Evolutionary conservation across 2,329 filamentous ascomycete genomes (phyloP).

Genomic region (Herpotrichia juniperi): DNA sequence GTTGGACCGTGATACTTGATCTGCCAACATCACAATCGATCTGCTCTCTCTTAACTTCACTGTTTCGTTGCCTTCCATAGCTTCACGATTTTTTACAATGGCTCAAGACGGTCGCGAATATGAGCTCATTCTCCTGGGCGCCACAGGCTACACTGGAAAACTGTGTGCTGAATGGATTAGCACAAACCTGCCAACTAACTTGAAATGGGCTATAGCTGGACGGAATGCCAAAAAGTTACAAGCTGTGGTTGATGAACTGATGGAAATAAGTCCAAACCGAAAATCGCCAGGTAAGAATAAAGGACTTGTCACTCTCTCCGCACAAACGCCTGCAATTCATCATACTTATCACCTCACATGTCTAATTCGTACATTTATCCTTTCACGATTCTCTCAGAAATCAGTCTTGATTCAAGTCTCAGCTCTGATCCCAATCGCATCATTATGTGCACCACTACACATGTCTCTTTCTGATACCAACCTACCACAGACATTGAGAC

Average conservation of each 20-base stretch:
- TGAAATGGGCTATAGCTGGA: conserved; percentile 89
- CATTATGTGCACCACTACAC: too few relatives aligned
- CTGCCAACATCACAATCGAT: neutral
- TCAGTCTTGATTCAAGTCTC: too few relatives aligned
- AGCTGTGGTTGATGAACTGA: conserved; percentile 69
- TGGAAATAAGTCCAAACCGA: conserved; percentile 71
- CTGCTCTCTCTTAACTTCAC: neutral
- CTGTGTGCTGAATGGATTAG: conserved; percentile 78
- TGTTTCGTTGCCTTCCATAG: neutral
- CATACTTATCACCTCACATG: too few relatives aligned
- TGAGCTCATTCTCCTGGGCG: conserved; percentile 70
- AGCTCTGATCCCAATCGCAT: too few relatives aligned
- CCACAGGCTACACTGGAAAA: conserved; percentile 83
- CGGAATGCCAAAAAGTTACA: conserved; percentile 79
- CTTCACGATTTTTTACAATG: neutral
- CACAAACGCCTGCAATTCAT: too few relatives aligned
- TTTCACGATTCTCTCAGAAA: too few relatives aligned
- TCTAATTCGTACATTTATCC: too few relatives aligned
- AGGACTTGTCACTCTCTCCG: too few relatives aligned
- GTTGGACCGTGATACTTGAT: neutral
- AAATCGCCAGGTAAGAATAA: conserved; percentile 65
- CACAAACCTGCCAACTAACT: conserved; percentile 70
- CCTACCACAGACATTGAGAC: conserved; percentile 46
- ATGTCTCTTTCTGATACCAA: neutral
- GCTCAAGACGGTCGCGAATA: conserved; percentile 55